These are phyloP conservation scores for Hirschfeldia incana DNA, from an alignment of 345 rosid species.

Conservation along the genomic window DNA sequence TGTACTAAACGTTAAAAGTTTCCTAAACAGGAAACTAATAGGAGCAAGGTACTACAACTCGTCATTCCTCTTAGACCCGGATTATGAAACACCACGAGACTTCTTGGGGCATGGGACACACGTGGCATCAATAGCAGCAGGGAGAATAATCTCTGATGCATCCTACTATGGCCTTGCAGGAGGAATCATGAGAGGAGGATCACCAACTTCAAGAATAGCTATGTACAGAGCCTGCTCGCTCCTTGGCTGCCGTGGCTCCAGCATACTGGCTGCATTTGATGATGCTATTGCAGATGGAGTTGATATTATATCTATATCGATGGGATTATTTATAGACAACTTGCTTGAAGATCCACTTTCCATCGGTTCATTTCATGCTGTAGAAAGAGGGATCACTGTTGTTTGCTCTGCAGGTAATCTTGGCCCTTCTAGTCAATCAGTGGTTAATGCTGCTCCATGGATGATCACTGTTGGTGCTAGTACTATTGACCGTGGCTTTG, in stretches of 20 bases:
- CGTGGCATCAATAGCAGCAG: conserved; percentile 38
- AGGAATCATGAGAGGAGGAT: conserved; percentile 39
- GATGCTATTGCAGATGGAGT: conserved; percentile 39
- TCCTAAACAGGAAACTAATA: conserved; percentile 23
- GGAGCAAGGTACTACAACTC: conserved; percentile 40
- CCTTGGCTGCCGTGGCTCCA: conserved; percentile 28
- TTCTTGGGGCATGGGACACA: conserved; percentile 36
- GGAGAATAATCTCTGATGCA: conserved; percentile 26
- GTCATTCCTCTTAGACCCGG: conserved; percentile 32
- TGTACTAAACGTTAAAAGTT: conserved; percentile 1
- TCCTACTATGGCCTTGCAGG: conserved; percentile 35
- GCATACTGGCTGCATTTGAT: conserved; percentile 39
- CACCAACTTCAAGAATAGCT: conserved; percentile 34
- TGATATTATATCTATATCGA: conserved; percentile 35
- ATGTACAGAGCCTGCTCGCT: conserved; percentile 36
- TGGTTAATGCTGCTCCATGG: conserved; percentile 60
- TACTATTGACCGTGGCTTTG: conserved; percentile 52
- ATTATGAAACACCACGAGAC: conserved; percentile 36
- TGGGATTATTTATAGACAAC: conserved; percentile 21
- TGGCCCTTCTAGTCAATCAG: conserved; percentile 49
- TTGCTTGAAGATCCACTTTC: conserved; percentile 35
- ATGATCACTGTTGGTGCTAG: conserved; percentile 57
- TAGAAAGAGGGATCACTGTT: conserved; percentile 39
- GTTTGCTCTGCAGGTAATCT: conserved; percentile 46
- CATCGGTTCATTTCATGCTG: conserved; percentile 43